These are phyloP conservation scores for Thermomucor indicae-seudaticae DNA, from an alignment of 371 early-diverging fungal genomes.

Conservation along the genomic window DNA sequence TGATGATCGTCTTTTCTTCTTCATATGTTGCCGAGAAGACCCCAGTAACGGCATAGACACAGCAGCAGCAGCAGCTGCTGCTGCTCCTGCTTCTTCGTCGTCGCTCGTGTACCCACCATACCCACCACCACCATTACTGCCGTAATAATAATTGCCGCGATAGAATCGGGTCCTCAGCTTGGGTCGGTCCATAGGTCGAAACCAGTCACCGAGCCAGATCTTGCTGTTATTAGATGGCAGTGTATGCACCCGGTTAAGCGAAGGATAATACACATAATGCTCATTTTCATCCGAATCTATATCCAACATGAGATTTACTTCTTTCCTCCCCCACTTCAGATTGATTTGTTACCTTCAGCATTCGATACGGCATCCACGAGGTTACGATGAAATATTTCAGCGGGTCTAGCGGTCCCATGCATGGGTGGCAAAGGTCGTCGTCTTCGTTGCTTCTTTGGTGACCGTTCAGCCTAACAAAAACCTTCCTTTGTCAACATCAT, in stretches of 20 bases:
- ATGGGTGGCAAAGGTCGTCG: slow-evolving; percentile 10
- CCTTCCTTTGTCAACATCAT: not conserved
- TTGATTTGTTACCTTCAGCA: slow-evolving; percentile 30
- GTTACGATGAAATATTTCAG: slow-evolving; percentile 46
- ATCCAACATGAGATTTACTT: not conserved
- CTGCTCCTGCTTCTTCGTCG: slow-evolving; percentile 13
- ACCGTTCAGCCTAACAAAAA: slow-evolving; percentile 3
- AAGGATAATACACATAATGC: slow-evolving; percentile 19
- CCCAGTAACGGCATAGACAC: not conserved
- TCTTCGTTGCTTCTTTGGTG: slow-evolving; percentile 9
- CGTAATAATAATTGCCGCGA: too few relatives aligned
- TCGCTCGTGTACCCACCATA: slow-evolving; percentile 17
- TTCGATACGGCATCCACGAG: slow-evolving; percentile 46
- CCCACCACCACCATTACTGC: slow-evolving; percentile 1
- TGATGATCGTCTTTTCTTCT: not conserved
- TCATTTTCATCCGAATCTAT: slow-evolving; percentile 29
- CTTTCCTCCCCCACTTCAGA: not conserved
- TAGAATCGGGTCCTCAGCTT: slow-evolving; percentile 25
- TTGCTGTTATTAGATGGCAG: too few relatives aligned
- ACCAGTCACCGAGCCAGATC: too few relatives aligned
- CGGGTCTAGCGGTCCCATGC: slow-evolving; percentile 34
- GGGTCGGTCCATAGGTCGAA: slow-evolving; percentile 19
- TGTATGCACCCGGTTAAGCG: slow-evolving; percentile 2
- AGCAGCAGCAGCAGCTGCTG: not conserved
- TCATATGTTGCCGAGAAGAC: not conserved